Percentiles rank a stretch among this genome's conserved stretches.
These are phyloP conservation scores for Coniferiporia weirii DNA, from an alignment of 1,284 basidiomycete genomes.

Conservation along the genomic window DNA sequence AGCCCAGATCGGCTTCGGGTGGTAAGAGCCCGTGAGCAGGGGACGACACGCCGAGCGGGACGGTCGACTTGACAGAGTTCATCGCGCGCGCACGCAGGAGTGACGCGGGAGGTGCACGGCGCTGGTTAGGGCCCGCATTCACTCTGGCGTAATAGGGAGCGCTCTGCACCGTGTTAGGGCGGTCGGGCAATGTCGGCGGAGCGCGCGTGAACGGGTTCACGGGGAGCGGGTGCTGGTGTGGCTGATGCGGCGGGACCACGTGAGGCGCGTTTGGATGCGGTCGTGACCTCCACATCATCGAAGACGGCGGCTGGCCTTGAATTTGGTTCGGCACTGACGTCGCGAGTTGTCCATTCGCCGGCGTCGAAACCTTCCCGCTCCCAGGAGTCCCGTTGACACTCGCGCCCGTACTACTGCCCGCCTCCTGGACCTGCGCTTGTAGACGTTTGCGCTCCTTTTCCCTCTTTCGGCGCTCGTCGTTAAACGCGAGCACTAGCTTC, in stretches of 20 bases:
- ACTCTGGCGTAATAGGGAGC: neutral
- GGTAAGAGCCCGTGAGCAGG: neutral
- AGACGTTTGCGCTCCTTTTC: slow-evolving; percentile 43
- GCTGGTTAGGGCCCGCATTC: neutral
- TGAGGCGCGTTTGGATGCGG: neutral
- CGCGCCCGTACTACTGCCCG: slow-evolving; percentile 7
- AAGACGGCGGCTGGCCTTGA: neutral
- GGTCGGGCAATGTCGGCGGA: neutral
- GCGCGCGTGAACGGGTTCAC: slow-evolving; percentile 16
- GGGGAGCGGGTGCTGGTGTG: slow-evolving; percentile 17
- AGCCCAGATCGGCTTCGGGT: neutral
- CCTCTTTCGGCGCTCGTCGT: slow-evolving; percentile 49
- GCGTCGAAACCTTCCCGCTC: slow-evolving; percentile 13
- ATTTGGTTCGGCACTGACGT: neutral
- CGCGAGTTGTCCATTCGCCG: slow-evolving; percentile 18
- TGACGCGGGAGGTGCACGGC: slow-evolving; percentile 3
- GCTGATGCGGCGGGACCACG: neutral
- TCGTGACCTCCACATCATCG: neutral
- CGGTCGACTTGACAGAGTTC: slow-evolving; percentile 4
- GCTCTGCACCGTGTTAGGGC: neutral
- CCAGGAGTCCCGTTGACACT: slow-evolving; percentile 17
- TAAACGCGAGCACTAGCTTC: slow-evolving; percentile 53
- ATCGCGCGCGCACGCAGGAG: slow-evolving; percentile 10
- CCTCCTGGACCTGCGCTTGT: neutral
- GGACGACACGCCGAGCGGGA: neutral